Evolutionary conservation across 2,329 filamentous ascomycete genomes (phyloP).

Genomic region (Huntiella bhutanensis): DNA sequence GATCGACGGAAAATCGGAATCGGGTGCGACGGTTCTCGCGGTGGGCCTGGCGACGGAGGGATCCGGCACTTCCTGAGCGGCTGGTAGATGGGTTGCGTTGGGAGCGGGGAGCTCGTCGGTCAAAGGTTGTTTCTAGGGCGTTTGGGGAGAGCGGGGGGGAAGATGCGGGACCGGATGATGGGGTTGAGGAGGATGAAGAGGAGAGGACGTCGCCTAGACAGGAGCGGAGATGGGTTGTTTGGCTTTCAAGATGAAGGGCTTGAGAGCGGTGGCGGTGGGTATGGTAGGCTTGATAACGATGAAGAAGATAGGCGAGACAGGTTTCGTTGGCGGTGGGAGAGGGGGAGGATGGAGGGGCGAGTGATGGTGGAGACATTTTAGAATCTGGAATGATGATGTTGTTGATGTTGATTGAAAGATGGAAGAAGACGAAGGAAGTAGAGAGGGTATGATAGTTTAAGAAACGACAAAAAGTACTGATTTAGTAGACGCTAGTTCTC

Average conservation of each 20-base stretch:
- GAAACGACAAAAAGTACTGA: too few species aligned
- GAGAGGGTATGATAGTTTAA: too few species aligned
- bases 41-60: background rate
- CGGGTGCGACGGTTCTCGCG: slow-evolving; percentile 1
- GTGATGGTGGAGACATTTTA: background rate
- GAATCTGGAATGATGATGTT: too few species aligned
- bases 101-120: slow-evolving; percentile 2
- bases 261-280: slow-evolving; percentile 4
- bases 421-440: too few species aligned
- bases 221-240: slow-evolving; percentile 6
- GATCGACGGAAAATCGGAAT: slow-evolving; percentile 5
- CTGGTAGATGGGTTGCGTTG: slow-evolving; percentile 6
- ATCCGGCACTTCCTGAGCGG: background rate
- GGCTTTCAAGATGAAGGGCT: background rate
- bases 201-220: background rate
- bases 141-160: background rate
- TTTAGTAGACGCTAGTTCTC: too few species aligned
- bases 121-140: background rate
- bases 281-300: slow-evolving; percentile 10
- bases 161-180: background rate
- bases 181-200: background rate
- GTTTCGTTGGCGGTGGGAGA: background rate
- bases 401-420: too few species aligned
- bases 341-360: background rate
- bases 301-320: slow-evolving; percentile 6